phyloP scores from a whole-genome alignment of 1,139 yeast genomes.

The Pneumocystis wakefieldiae region DNA sequence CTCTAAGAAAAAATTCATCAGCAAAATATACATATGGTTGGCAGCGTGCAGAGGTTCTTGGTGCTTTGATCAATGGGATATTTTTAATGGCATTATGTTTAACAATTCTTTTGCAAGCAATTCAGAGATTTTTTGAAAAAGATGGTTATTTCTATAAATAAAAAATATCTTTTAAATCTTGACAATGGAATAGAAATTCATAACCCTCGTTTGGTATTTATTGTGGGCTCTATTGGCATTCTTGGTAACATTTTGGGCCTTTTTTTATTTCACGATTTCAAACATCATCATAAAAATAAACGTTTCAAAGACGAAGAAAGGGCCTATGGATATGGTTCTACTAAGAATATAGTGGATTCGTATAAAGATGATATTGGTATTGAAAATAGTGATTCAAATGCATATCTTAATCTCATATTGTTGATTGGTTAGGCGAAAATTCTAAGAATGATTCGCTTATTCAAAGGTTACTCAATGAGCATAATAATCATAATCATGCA shows the following conservation, averaged over 20 bases:
- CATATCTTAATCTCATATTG: not conserved
- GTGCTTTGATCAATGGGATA: constrained; percentile 87
- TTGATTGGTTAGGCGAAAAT: not conserved
- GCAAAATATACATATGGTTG: constrained; percentile 86
- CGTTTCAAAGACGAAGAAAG: not conserved
- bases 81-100: constrained; percentile 83
- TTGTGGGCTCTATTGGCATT: constrained; percentile 74
- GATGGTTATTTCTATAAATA: too few relatives aligned
- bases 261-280: constrained; percentile 56
- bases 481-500: constrained; percentile 14
- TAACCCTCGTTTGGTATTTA: constrained; percentile 64
- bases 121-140: constrained; percentile 75
- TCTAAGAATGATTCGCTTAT: constrained; percentile 19
- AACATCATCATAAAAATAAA: not conserved
- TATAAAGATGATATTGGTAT: not conserved
- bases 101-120: constrained; percentile 80
- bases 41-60: constrained; percentile 80
- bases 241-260: constrained; percentile 71
- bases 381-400: not conserved
- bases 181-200: constrained; percentile 24
- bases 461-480: constrained; percentile 19
- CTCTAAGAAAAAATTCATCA: constrained; percentile 4
- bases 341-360: not conserved
- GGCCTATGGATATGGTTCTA: not conserved
- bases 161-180: too few relatives aligned